Evolutionary conservation across 202 grass and related monocot species (phyloP).

Genomic region (Eragrostis tef): DNA sequence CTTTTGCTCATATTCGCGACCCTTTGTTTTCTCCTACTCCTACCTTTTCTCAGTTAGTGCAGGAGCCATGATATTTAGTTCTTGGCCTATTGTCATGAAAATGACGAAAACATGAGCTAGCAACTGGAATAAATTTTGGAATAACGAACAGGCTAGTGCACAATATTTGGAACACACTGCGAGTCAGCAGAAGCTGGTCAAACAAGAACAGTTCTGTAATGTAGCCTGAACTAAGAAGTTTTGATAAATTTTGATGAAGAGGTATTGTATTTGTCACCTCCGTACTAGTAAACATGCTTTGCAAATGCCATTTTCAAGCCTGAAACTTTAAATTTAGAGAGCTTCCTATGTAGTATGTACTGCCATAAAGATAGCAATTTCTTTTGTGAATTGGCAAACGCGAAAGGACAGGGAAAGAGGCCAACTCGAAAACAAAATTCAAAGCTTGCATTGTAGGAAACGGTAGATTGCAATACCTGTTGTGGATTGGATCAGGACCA

Average conservation of each 20-base stretch:
- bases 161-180: slow-evolving; percentile 9
- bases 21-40: slow-evolving; percentile 28
- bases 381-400: background rate
- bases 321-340: slow-evolving; percentile 20
- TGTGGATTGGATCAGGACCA: slow-evolving; percentile 96
- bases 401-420: background rate
- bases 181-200: slow-evolving; percentile 19
- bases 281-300: background rate
- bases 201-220: slow-evolving; percentile 7
- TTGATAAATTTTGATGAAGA: background rate
- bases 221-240: slow-evolving; percentile 4
- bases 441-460: slow-evolving; percentile 26
- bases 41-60: background rate
- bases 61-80: background rate
- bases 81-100: background rate
- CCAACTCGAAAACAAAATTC: background rate
- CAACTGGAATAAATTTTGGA: background rate
- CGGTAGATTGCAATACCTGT: slow-evolving; percentile 63
- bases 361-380: background rate
- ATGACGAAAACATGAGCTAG: slow-evolving; percentile 9
- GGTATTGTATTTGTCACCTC: background rate
- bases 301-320: background rate
- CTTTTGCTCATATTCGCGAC: slow-evolving; percentile 43
- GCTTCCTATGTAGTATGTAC: background rate
- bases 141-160: background rate